Conservation (phyloP, 2,329 filamentous ascomycete genomes). For the Ophiostoma ulmi region DNA sequence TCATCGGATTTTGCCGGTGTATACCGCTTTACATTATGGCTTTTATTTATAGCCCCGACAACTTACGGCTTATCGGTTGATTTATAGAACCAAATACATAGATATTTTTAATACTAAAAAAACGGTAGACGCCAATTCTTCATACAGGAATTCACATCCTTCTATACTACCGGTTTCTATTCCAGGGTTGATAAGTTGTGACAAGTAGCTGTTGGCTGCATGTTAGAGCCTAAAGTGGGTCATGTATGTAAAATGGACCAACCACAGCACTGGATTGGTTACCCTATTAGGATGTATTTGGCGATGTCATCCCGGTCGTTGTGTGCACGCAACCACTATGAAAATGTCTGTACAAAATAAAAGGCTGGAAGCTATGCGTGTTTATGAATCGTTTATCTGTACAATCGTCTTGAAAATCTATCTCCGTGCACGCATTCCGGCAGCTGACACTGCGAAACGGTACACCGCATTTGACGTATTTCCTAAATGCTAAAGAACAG, state of each 20-base stretch:
- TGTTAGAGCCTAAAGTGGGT: background rate
- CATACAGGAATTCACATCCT: background rate
- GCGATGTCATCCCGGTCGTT: background rate
- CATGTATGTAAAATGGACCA: background rate
- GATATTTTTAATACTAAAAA: background rate
- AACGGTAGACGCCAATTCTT: background rate
- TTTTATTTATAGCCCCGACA: no score
- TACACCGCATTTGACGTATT: background rate
- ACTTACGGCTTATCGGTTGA: no score
- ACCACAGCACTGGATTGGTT: background rate
- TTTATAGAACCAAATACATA: no score
- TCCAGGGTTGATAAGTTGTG: background rate
- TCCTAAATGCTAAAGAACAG: background rate
- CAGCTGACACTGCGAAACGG: background rate
- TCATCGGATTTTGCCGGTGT: no score
- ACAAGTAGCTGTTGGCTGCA: background rate
- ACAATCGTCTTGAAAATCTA: background rate
- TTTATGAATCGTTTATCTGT: background rate
- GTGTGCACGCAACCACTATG: background rate
- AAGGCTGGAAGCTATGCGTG: background rate
- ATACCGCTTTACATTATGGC: no score
- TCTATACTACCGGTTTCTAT: background rate
- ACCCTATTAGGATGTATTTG: background rate
- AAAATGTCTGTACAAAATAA: background rate
- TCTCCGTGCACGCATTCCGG: background rate